These are phyloP conservation scores for Botryotinia calthae DNA, from an alignment of 2,329 filamentous ascomycete species.

Conservation along the genomic window DNA sequence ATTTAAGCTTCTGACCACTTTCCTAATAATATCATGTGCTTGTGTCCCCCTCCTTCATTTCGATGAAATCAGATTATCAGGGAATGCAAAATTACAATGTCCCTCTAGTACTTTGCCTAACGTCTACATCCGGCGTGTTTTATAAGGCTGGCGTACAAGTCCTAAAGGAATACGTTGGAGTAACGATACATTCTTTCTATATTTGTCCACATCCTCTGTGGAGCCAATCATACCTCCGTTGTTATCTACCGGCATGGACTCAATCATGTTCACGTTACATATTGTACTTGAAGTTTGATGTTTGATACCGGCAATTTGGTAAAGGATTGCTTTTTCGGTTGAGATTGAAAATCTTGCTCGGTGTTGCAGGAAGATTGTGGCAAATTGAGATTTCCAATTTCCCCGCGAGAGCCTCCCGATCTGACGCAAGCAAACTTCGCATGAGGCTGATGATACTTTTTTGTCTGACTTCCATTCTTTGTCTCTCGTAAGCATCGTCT, in stretches of 20 bases:
- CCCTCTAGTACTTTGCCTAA: not conserved
- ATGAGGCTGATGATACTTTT: not conserved
- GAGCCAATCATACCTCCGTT: not conserved
- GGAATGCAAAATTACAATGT: not conserved
- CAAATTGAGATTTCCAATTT: not conserved
- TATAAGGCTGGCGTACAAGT: not conserved
- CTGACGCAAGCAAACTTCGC: not conserved
- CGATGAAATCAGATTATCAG: not conserved
- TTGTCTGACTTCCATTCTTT: not conserved
- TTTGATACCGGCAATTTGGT: not conserved
- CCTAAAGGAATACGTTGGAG: not conserved
- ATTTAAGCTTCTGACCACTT: conserved; percentile 1
- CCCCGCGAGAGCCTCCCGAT: not conserved
- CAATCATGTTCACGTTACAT: not conserved
- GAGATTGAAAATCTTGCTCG: not conserved
- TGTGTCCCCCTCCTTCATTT: not conserved
- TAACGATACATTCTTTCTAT: not conserved
- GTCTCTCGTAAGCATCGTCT: not conserved
- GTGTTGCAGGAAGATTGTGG: not conserved
- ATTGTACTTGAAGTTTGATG: not conserved
- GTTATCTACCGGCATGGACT: not conserved
- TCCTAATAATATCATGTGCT: not conserved
- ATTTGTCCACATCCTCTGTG: not conserved
- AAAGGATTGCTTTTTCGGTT: too few species aligned
- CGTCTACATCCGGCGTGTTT: not conserved